These are phyloP conservation scores for Colletotrichum sp. DNA, from an alignment of 2,329 filamentous ascomycete genomes.

Conservation along the genomic window DNA sequence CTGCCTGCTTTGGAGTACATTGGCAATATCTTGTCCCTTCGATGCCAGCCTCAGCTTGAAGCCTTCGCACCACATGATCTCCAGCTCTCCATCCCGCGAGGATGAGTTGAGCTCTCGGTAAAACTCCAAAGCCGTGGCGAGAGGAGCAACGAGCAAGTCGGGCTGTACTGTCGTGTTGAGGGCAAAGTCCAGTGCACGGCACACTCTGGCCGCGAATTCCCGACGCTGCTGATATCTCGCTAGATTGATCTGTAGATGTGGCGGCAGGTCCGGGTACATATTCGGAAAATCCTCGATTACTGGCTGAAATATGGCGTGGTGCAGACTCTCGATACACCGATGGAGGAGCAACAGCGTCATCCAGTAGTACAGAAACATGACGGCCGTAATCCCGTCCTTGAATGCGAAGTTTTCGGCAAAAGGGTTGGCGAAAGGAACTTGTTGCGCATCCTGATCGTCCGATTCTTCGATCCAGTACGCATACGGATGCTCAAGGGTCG, in stretches of 20 bases:
- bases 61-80: constrained; percentile 53
- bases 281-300: constrained; percentile 44
- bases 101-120: constrained; percentile 43
- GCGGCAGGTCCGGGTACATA: constrained; percentile 43
- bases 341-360: constrained; percentile 54
- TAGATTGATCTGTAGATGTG: constrained; percentile 44
- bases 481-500: constrained; percentile 31
- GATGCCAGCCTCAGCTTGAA: constrained; percentile 43
- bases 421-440: constrained; percentile 52
- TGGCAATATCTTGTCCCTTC: constrained; percentile 47
- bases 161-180: constrained; percentile 49
- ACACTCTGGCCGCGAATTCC: constrained; percentile 53
- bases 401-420: constrained; percentile 53
- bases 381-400: constrained; percentile 45
- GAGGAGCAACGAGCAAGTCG: constrained; percentile 48
- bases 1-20: constrained; percentile 39
- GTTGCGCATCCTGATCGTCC: constrained; percentile 28
- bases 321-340: constrained; percentile 50
- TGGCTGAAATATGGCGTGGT: constrained; percentile 49
- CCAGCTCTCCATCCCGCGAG: constrained; percentile 46
- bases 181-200: constrained; percentile 54
- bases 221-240: constrained; percentile 48
- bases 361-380: constrained; percentile 61
- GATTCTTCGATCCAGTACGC: constrained; percentile 46
- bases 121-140: constrained; percentile 47